Percentiles rank a stretch among this genome's conserved stretches.
Evolutionary conservation across 768 basidiomycete species (phyloP).

Genomic region (Clathrus columnatus): DNA sequence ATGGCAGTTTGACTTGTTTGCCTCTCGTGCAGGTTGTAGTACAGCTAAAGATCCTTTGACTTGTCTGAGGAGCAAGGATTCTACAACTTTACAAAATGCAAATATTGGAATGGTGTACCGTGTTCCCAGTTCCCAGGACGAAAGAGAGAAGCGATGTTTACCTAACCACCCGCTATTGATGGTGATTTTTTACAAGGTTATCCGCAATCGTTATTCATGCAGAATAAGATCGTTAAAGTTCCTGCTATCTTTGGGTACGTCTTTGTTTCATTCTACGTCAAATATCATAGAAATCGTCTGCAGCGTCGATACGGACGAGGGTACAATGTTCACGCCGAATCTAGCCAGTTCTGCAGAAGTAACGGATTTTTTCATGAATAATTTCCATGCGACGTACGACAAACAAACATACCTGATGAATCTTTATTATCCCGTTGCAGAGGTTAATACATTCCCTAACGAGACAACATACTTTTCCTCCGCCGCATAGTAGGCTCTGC

Average conservation of each 20-base stretch:
- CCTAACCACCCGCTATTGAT: slow-evolving; percentile 26
- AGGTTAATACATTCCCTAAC: not conserved
- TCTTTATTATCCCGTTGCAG: not conserved
- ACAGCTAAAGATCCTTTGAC: slow-evolving; percentile 41
- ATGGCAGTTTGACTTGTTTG: slow-evolving; percentile 11
- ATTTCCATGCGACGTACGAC: not conserved
- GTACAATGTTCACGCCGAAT: slow-evolving; percentile 8
- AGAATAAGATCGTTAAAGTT: slow-evolving; percentile 9
- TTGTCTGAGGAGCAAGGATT: slow-evolving; percentile 24
- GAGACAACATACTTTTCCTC: slow-evolving; percentile 6
- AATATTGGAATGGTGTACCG: slow-evolving; percentile 24
- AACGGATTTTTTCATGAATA: not conserved
- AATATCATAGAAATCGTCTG: not conserved
- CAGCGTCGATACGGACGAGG: slow-evolving; percentile 11
- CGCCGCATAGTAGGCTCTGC: not conserved
- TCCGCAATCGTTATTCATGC: slow-evolving; percentile 1
- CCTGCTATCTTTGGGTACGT: slow-evolving; percentile 9
- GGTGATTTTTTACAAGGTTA: slow-evolving; percentile 14
- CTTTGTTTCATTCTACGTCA: not conserved
- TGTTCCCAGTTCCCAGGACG: slow-evolving; percentile 24
- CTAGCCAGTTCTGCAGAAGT: not conserved
- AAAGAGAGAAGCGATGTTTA: slow-evolving; percentile 19
- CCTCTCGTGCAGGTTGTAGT: slow-evolving; percentile 45
- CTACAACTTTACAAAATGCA: slow-evolving; percentile 26
- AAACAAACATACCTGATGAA: slow-evolving; percentile 1